Conservation (phyloP, 495 filamentous ascomycete species). For the Physcia stellaris region DNA sequence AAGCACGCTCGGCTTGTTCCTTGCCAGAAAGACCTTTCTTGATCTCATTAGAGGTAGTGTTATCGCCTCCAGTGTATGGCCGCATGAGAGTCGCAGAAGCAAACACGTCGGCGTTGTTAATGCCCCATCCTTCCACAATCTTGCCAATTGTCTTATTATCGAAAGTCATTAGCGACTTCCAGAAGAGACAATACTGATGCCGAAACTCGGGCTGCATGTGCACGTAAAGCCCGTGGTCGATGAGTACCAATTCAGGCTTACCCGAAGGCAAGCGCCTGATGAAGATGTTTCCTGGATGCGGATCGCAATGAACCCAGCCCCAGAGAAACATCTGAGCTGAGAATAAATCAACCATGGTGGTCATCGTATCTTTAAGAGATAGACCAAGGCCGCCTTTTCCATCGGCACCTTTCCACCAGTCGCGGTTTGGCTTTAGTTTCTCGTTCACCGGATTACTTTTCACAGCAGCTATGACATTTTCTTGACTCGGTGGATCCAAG, state of each 20-base stretch:
- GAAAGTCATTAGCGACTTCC: constrained; percentile 85
- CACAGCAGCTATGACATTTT: constrained; percentile 25
- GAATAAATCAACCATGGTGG: constrained; percentile 89
- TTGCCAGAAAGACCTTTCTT: constrained; percentile 44
- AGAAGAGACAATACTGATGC: constrained; percentile 82
- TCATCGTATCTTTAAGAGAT: constrained; percentile 75
- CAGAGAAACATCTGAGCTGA: constrained; percentile 94
- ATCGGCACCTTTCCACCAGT: constrained; percentile 59
- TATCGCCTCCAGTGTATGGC: constrained; percentile 77
- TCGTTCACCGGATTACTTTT: constrained; percentile 31
- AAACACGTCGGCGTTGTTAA: constrained; percentile 80
- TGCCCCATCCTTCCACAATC: constrained; percentile 67
- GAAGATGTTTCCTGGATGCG: constrained; percentile 95
- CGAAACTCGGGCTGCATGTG: constrained; percentile 74
- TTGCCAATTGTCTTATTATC: constrained; percentile 67
- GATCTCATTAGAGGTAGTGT: constrained; percentile 45
- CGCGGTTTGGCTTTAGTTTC: constrained; percentile 62
- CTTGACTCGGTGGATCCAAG: constrained; percentile 35
- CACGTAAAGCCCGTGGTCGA: constrained; percentile 94
- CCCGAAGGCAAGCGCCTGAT: constrained; percentile 73
- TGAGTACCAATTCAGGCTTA: constrained; percentile 77
- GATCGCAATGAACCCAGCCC: constrained; percentile 88
- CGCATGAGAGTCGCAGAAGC: constrained; percentile 79
- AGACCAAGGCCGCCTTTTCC: constrained; percentile 70
- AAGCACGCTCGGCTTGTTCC: constrained; percentile 44